These are phyloP conservation scores for Naganishia albida DNA, from an alignment of 1,284 basidiomycete genomes.

Conservation along the genomic window DNA sequence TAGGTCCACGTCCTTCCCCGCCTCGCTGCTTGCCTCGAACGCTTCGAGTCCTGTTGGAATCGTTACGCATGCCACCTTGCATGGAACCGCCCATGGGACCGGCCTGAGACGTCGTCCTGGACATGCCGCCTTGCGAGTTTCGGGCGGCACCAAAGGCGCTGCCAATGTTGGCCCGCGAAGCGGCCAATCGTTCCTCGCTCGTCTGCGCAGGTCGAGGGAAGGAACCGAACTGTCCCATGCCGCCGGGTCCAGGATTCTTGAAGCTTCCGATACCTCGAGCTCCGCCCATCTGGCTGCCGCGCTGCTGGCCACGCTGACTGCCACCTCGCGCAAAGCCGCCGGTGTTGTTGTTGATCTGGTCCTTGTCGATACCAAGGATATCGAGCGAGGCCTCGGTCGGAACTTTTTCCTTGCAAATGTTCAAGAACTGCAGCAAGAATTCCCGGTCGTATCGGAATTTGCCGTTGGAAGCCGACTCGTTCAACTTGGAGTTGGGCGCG, in stretches of 20 bases:
- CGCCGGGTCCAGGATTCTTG: constrained; percentile 35
- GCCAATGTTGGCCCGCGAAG: constrained; percentile 51
- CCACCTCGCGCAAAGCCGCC: constrained; percentile 42
- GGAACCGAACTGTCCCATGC: constrained; percentile 62
- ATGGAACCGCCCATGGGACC: constrained; percentile 47
- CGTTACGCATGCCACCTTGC: constrained; percentile 38
- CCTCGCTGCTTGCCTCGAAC: constrained; percentile 50
- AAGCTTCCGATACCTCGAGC: constrained; percentile 39
- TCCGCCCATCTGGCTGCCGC: constrained; percentile 50
- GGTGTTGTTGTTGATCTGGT: constrained; percentile 59
- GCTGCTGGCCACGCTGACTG: constrained; percentile 36
- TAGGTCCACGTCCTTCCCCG: constrained; percentile 43
- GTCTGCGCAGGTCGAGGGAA: constrained; percentile 59
- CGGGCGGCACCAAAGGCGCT: constrained; percentile 53
- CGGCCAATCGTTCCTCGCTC: constrained; percentile 71
- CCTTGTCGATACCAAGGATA: constrained; percentile 79
- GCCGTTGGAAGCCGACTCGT: constrained; percentile 74
- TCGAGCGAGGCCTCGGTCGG: constrained; percentile 85
- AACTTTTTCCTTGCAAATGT: constrained; percentile 91
- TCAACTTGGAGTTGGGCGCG: constrained; percentile 83
- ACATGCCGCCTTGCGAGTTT: constrained; percentile 58
- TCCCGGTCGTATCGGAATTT: constrained; percentile 98
- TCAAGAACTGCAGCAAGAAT: constrained; percentile 97
- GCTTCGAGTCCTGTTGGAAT: constrained; percentile 35
- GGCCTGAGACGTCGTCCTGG: constrained; percentile 74